Evolutionary conservation across 208 protist species (phyloP).

Genomic region (Endotrypanum monterogeii): DNA sequence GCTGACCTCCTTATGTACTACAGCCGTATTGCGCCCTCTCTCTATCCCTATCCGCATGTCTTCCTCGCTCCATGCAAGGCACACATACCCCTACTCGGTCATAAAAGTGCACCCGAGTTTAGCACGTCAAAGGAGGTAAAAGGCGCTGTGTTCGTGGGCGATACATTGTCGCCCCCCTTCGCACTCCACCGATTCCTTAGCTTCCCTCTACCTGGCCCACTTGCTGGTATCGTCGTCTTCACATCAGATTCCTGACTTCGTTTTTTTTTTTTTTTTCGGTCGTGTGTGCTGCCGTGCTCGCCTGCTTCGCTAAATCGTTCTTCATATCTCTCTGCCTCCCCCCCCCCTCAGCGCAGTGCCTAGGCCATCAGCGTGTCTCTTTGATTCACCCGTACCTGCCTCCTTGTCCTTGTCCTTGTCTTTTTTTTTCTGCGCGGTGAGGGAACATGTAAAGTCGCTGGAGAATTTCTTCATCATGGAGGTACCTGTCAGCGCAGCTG

Average conservation of each 20-base stretch:
- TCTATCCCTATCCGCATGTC: not conserved
- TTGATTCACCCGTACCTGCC: not conserved
- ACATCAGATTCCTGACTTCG: no score
- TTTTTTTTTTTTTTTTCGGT: no score
- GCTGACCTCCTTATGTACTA: not conserved
- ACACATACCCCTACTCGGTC: not conserved
- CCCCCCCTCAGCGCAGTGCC: not conserved
- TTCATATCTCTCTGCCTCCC: not conserved
- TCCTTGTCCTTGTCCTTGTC: not conserved
- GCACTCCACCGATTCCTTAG: not conserved
- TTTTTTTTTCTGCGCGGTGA: not conserved
- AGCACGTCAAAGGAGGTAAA: not conserved
- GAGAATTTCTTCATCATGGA: conserved; percentile 3
- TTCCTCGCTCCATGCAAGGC: not conserved
- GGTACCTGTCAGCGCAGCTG: not conserved
- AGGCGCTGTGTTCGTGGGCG: not conserved
- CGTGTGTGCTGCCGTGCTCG: no score
- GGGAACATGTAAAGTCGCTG: not conserved
- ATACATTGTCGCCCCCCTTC: not conserved
- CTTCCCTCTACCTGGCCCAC: not conserved
- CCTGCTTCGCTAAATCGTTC: not conserved
- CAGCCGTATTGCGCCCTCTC: not conserved
- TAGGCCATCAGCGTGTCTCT: not conserved
- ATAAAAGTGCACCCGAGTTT: not conserved
- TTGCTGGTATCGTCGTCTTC: no score